Evolutionary conservation across 2,329 filamentous ascomycete species (phyloP).

Genomic region (Rutstroemia sp.): DNA sequence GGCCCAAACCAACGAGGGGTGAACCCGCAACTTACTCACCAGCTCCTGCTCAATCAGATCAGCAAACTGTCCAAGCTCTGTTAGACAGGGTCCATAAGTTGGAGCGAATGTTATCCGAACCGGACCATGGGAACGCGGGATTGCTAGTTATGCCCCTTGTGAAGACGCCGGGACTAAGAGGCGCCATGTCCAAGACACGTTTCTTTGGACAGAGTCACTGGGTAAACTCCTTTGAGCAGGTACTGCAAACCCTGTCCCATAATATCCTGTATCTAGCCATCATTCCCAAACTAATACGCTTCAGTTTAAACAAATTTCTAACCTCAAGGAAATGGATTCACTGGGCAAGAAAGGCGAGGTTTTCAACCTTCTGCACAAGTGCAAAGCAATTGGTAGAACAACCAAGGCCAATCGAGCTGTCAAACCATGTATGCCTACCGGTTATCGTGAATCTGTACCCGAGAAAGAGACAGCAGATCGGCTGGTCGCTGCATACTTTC

Average conservation of each 20-base stretch:
- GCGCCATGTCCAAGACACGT: slow-evolving; percentile 14
- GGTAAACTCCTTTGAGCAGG: slow-evolving; percentile 13
- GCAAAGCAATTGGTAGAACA: slow-evolving; percentile 13
- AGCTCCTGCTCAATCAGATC: background rate
- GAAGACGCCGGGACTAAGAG: slow-evolving; percentile 6
- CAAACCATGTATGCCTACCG: slow-evolving; percentile 1
- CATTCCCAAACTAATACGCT: background rate
- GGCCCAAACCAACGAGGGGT: background rate
- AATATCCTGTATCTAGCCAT: background rate
- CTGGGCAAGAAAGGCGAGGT: slow-evolving; percentile 2
- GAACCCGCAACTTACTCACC: background rate
- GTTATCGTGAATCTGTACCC: slow-evolving; percentile 10
- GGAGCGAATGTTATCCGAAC: background rate
- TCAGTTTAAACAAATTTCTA: slow-evolving; percentile 6
- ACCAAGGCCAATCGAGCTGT: slow-evolving; percentile 5
- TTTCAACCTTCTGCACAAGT: slow-evolving; percentile 10
- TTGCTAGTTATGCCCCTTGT: background rate
- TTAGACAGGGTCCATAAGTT: slow-evolving; percentile 4
- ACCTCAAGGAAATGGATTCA: slow-evolving; percentile 1
- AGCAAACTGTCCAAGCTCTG: background rate
- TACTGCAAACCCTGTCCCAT: background rate
- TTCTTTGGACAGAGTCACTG: slow-evolving; percentile 20
- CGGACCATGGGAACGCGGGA: background rate
- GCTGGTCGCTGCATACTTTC: slow-evolving; percentile 35
- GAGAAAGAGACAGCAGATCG: slow-evolving; percentile 24